Conservation (phyloP, 305 asterid genomes). For the Plantago lanceolata region DNA sequence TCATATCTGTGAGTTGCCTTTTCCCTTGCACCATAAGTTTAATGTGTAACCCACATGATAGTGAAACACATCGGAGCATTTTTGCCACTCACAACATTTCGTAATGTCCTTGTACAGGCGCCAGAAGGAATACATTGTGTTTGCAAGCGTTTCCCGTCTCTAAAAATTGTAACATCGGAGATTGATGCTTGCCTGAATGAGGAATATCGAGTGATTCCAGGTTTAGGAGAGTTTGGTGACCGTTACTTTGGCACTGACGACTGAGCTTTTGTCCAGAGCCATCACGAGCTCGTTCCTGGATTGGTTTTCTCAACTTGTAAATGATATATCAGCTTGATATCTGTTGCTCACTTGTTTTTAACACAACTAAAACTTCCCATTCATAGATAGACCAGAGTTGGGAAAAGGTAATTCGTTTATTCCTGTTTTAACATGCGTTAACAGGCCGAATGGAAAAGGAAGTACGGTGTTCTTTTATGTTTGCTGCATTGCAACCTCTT, state of each 20-base stretch:
- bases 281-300: neutral
- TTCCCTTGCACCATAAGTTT: neutral
- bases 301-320: neutral
- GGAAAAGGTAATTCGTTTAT: no score
- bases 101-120: slow-evolving; percentile 43
- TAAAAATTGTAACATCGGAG: slow-evolving; percentile 91
- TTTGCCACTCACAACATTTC: no score
- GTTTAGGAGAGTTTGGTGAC: slow-evolving; percentile 96
- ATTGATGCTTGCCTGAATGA: slow-evolving; percentile 73
- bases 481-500: no score
- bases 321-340: slow-evolving; percentile 2
- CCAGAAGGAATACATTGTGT: slow-evolving; percentile 93
- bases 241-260: slow-evolving; percentile 97
- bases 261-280: slow-evolving; percentile 29
- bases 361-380: neutral
- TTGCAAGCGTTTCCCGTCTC: slow-evolving; percentile 73
- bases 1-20: slow-evolving; percentile 73
- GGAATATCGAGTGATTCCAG: slow-evolving; percentile 85
- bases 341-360: neutral
- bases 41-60: neutral
- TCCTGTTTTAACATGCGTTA: no score
- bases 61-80: no score
- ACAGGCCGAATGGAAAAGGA: no score
- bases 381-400: neutral
- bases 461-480: no score